A percentile compares a stretch with the other conserved stretches of the same genome.
These are phyloP conservation scores for Aspergillus costaricaensis DNA, from an alignment of 2,329 filamentous ascomycete genomes.

Conservation along the genomic window DNA sequence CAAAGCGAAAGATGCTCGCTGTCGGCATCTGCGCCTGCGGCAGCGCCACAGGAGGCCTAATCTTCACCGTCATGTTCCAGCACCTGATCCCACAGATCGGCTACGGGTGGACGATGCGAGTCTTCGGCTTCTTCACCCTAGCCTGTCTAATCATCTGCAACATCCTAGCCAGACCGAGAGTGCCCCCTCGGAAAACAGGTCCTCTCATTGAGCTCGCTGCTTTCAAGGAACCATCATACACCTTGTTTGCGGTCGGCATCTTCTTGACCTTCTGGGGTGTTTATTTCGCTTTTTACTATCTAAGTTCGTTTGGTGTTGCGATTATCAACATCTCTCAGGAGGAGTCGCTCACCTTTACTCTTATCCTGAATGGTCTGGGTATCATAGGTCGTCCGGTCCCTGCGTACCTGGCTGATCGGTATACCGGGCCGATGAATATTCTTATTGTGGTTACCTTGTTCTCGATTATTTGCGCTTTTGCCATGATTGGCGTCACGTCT, in stretches of 20 bases:
- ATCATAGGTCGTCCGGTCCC: conserved; percentile 2
- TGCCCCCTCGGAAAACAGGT: conserved; percentile 55
- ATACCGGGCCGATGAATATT: not conserved
- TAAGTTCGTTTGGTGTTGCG: conserved; percentile 52
- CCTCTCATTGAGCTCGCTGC: conserved; percentile 58
- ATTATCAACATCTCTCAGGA: conserved; percentile 40
- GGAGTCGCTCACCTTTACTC: conserved; percentile 34
- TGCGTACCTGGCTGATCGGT: not conserved
- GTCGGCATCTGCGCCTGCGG: not conserved
- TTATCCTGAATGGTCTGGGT: conserved; percentile 8
- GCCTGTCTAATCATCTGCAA: conserved; percentile 25
- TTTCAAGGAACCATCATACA: conserved; percentile 60
- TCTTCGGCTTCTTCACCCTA: conserved; percentile 50
- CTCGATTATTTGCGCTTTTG: not conserved
- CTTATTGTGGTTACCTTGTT: not conserved
- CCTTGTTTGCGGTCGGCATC: conserved; percentile 50
- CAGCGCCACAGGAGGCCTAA: not conserved
- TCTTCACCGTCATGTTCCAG: not conserved
- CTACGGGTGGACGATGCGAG: conserved; percentile 49
- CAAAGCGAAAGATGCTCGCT: not conserved
- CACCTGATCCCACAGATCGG: conserved; percentile 27
- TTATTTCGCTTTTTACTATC: conserved; percentile 62
- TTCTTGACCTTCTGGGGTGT: conserved; percentile 53
- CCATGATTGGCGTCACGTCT: not conserved
- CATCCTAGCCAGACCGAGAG: conserved; percentile 43